Base-by-base conservation (phyloP, 2,329 filamentous ascomycete species). In the Penicillium sp. region DNA sequence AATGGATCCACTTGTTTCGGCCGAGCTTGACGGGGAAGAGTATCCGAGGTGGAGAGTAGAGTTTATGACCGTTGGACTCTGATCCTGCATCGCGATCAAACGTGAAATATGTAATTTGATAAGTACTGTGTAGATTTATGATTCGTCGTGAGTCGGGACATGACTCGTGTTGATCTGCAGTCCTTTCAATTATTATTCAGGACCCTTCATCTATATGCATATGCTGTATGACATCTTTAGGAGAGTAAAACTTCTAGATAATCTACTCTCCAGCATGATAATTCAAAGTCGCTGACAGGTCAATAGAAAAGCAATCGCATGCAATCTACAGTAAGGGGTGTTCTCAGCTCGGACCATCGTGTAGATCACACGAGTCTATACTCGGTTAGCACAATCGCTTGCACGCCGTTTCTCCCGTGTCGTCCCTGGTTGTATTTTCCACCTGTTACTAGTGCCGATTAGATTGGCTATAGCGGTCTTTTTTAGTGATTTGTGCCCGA, bases 331-430 rank as follows among this genome's bases (percentile, higher is more conserved):
- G 20, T 23, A 23, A 23, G 20, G 20, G 20, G 20, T 4, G 1
- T 23, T 23, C 13, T n/a, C 44, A 37, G 45, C 41, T 52, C 25
- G 37, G 41, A 28, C 45, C 42, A 51, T 32, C 25, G 20, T 42
- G 49, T 42, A 45, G 49, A 52, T 48, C 45, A 24, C 31, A 37
- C 49, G 41, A 41, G 15, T 42, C 45, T 42, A 31, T 20, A 10
- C 33, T 45, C 33, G 44, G 41, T 41, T 27, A 20, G 39, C 41
- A 44, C 15, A 33, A n/a, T 35, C 25, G 25, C 25, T 47, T 7
- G 32, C n/a, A 33, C 32, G 33, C n/a, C 3, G 33, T 18, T 23
- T 37, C 33, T 20, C 15, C 33, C 20, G 33, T 3, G 20, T 37
- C n/a, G 33, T 37, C 6, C 6, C 25, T 27, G 25, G 6, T 27